These are phyloP conservation scores for Pilobolus umbonatus DNA, from an alignment of 192 early-diverging fungal genomes.

Conservation along the genomic window DNA sequence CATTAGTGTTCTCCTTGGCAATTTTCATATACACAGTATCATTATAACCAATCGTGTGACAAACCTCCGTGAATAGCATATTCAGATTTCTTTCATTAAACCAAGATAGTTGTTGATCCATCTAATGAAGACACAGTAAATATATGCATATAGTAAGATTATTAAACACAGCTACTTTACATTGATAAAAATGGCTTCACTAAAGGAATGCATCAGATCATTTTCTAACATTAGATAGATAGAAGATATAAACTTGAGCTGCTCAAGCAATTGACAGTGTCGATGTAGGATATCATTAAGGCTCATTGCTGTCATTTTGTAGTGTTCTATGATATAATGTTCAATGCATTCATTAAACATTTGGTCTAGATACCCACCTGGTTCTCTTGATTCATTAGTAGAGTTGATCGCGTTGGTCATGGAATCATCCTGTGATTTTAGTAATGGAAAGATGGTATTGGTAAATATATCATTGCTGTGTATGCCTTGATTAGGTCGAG, in stretches of 20 bases:
- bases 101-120: slow-evolving; percentile 36
- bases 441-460: not conserved
- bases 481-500: too few species aligned
- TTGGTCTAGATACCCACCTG: not conserved
- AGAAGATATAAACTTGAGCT: slow-evolving; percentile 27
- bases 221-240: slow-evolving; percentile 38
- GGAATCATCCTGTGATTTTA: too few species aligned
- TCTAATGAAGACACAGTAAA: slow-evolving; percentile 6
- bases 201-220: slow-evolving; percentile 36
- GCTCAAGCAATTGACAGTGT: slow-evolving; percentile 18
- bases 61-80: slow-evolving; percentile 24
- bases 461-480: slow-evolving; percentile 1
- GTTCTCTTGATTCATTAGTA: not conserved
- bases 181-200: slow-evolving; percentile 28
- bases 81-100: slow-evolving; percentile 33
- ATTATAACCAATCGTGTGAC: slow-evolving; percentile 1
- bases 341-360: slow-evolving; percentile 11
- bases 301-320: slow-evolving; percentile 18
- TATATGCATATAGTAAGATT: too few species aligned
- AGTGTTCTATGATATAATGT: slow-evolving; percentile 28
- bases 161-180: not conserved
- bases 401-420: not conserved
- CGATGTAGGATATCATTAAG: slow-evolving; percentile 24
- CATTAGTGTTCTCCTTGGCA: too few species aligned
- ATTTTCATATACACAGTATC: slow-evolving; percentile 26